A percentile compares a stretch with the other conserved stretches of the same genome.
Evolutionary conservation across 2,329 filamentous ascomycete species (phyloP).

Genomic region (Escovopsis weberi): DNA sequence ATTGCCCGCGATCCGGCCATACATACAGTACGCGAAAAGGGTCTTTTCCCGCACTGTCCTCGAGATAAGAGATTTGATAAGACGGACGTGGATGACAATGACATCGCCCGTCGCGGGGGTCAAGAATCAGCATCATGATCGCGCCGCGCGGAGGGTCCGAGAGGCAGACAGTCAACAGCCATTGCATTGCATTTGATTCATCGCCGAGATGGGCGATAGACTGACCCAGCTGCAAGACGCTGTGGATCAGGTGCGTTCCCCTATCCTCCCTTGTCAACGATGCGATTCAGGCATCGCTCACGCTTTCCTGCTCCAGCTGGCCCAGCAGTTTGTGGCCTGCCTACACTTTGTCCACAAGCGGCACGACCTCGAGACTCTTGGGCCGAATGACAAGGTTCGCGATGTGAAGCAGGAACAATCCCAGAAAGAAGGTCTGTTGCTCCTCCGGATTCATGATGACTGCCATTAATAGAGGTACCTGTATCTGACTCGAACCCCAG

Average conservation of each 20-base stretch:
- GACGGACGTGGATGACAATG: not conserved
- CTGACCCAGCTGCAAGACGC: slow-evolving; percentile 77
- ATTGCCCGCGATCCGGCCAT: slow-evolving; percentile 14
- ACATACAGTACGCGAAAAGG: not conserved
- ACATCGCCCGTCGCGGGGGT: not conserved
- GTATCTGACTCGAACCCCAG: slow-evolving; percentile 18
- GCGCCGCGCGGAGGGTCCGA: too few relatives aligned
- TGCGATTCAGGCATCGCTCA: not conserved
- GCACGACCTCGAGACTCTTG: slow-evolving; percentile 49
- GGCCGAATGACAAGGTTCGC: slow-evolving; percentile 42
- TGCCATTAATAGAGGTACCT: too few relatives aligned
- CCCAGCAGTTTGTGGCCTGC: slow-evolving; percentile 53
- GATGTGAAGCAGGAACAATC: slow-evolving; percentile 40
- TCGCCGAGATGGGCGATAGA: slow-evolving; percentile 49
- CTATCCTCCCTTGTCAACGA: not conserved
- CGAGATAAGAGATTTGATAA: not conserved
- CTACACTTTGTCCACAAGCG: slow-evolving; percentile 53
- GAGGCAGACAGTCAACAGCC: not conserved
- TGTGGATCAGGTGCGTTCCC: slow-evolving; percentile 53
- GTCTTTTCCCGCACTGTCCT: not conserved
- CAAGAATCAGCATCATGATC: too few relatives aligned
- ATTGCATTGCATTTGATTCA: not conserved
- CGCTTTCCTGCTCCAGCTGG: slow-evolving; percentile 31
- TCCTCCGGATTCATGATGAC: not conserved
- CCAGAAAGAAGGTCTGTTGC: slow-evolving; percentile 33